These are phyloP conservation scores for Magnolia kwangsiensis DNA, from an alignment of 164 flowering plant species.

Conservation along the genomic window DNA sequence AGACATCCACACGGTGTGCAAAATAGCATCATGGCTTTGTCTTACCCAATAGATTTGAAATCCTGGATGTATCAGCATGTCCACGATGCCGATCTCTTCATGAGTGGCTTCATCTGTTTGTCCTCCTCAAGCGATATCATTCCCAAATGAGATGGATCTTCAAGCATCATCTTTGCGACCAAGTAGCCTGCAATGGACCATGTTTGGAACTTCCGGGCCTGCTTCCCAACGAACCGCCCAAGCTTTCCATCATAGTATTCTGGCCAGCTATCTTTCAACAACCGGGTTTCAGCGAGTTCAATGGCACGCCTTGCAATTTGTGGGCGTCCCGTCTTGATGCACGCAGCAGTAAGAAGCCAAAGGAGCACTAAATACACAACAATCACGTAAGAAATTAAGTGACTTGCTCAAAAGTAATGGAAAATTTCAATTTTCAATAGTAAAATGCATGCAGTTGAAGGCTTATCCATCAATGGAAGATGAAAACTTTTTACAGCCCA, in stretches of 20 bases:
- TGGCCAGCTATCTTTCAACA: slow-evolving; percentile 55
- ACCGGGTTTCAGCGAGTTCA: slow-evolving; percentile 46
- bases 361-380: slow-evolving; percentile 40
- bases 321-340: slow-evolving; percentile 52
- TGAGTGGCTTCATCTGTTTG: slow-evolving; percentile 40
- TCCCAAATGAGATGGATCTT: slow-evolving; percentile 54
- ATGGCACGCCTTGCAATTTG: slow-evolving; percentile 52
- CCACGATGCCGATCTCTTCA: slow-evolving; percentile 52
- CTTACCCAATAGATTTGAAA: background rate
- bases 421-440: background rate
- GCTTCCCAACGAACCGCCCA: slow-evolving; percentile 52
- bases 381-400: background rate
- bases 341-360: slow-evolving; percentile 61
- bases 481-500: background rate
- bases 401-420: background rate
- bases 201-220: slow-evolving; percentile 54
- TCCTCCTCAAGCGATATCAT: slow-evolving; percentile 60
- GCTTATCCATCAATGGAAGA: background rate
- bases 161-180: slow-evolving; percentile 69
- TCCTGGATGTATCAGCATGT: slow-evolving; percentile 17
- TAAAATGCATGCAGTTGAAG: background rate
- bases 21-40: background rate
- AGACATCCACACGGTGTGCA: background rate
- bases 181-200: slow-evolving; percentile 68
- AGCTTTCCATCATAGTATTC: slow-evolving; percentile 61